Percentiles rank a stretch among this genome's conserved stretches.
These are phyloP conservation scores for Ustilago sp. DNA, from an alignment of 1,284 basidiomycete species.

Conservation along the genomic window DNA sequence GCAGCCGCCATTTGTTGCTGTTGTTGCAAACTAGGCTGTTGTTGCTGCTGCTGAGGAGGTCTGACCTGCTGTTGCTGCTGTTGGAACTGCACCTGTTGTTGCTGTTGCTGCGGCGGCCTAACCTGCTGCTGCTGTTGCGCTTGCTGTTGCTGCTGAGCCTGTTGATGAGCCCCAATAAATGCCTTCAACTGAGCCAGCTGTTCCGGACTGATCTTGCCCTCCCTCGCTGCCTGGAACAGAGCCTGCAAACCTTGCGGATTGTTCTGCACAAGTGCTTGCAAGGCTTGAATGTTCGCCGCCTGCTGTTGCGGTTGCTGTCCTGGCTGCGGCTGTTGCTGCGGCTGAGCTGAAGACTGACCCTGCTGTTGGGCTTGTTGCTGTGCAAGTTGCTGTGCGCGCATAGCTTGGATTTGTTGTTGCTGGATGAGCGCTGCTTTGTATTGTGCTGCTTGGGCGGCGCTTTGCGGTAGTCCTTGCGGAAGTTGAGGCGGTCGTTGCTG, in stretches of 20 bases:
- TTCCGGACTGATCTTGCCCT: constrained; percentile 59
- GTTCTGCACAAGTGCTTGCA: constrained; percentile 58
- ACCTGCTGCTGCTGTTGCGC: constrained; percentile 25
- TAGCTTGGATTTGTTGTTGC: constrained; percentile 54
- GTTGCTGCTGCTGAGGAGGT: constrained; percentile 25
- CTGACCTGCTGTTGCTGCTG: constrained; percentile 22
- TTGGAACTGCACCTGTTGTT: constrained; percentile 6
- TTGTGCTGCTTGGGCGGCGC: constrained; percentile 39
- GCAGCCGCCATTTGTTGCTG: constrained; percentile 42
- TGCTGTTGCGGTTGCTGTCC: constrained; percentile 32
- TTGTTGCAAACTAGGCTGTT: constrained; percentile 39
- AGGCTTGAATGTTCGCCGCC: constrained; percentile 45
- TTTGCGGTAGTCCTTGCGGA: constrained; percentile 34
- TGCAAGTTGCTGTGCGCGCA: constrained; percentile 45
- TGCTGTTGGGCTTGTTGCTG: constrained; percentile 48
- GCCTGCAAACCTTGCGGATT: constrained; percentile 60
- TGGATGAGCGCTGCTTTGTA: constrained; percentile 52
- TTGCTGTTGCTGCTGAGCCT: constrained; percentile 27
- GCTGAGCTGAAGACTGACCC: constrained; percentile 22
- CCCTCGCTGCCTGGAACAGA: constrained; percentile 58
- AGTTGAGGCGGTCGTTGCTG: constrained; percentile 24
- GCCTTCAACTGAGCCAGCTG: constrained; percentile 57
- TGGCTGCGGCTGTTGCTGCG: constrained; percentile 23
- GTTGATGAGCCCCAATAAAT: constrained; percentile 51
- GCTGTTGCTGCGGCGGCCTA: constrained; percentile 24